A percentile compares a stretch with the other conserved stretches of the same genome.
Conservation (phyloP, 2,329 filamentous ascomycete genomes). For the Epichloe bromicola region DNA sequence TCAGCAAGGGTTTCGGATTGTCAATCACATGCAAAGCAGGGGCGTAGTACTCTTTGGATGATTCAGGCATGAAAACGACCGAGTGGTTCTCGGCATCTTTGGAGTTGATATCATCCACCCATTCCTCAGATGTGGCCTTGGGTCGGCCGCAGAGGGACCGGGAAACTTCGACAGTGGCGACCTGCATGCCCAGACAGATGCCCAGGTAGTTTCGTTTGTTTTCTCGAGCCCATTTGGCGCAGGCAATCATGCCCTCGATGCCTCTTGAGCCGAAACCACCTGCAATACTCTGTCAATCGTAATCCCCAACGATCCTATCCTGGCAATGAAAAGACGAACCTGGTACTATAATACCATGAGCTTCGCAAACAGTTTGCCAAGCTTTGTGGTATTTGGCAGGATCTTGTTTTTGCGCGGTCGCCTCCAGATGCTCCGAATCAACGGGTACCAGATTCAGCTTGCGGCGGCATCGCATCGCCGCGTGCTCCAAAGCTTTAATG, state of each 20-base stretch:
- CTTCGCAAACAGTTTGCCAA: constrained; percentile 67
- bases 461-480: constrained; percentile 71
- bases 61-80: constrained; percentile 87
- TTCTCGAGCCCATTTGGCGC: constrained; percentile 75
- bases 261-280: constrained; percentile 74
- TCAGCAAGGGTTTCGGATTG: background rate
- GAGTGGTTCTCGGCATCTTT: constrained; percentile 50
- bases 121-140: constrained; percentile 42
- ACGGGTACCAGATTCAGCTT: constrained; percentile 76
- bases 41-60: constrained; percentile 24
- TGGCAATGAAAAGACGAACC: constrained; percentile 1
- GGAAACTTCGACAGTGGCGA: constrained; percentile 82
- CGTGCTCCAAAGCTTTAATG: constrained; percentile 79
- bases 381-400: constrained; percentile 57
- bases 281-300: constrained; percentile 2
- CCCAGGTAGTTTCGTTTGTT: constrained; percentile 74
- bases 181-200: constrained; percentile 85
- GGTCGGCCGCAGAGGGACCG: constrained; percentile 57
- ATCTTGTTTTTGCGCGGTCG: constrained; percentile 42
- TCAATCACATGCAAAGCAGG: background rate
- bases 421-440: constrained; percentile 74
- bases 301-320: constrained; percentile 1
- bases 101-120: constrained; percentile 17
- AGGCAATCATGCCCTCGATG: constrained; percentile 79
- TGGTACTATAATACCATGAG: constrained; percentile 39